These are phyloP conservation scores for Globisporangium uncinulatum DNA, from an alignment of 352 stramenopile genomes.

Conservation along the genomic window DNA sequence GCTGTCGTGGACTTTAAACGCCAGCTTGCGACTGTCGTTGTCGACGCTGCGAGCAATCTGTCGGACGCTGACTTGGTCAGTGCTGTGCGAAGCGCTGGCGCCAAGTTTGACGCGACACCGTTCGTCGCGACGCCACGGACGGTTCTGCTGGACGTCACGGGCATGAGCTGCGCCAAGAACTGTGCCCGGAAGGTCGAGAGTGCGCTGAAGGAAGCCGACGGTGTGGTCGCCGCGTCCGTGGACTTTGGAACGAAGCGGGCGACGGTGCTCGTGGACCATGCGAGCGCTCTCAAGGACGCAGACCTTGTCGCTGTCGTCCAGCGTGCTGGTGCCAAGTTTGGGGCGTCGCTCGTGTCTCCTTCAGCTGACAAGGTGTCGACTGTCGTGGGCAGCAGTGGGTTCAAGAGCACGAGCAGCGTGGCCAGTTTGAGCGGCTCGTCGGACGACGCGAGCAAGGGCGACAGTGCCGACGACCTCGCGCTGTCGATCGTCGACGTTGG, in stretches of 20 bases:
- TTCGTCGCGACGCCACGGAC: constrained; percentile 27
- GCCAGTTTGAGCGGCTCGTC: constrained; percentile 9
- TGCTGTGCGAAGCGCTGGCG: constrained; percentile 33
- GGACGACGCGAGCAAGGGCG: background rate
- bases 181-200: constrained; percentile 69
- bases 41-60: constrained; percentile 42
- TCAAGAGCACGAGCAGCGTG: constrained; percentile 4
- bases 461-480: constrained; percentile 22
- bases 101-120: constrained; percentile 67
- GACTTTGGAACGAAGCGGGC: constrained; percentile 61
- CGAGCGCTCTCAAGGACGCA: constrained; percentile 50
- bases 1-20: constrained; percentile 61
- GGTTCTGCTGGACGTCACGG: constrained; percentile 46
- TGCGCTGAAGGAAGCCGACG: constrained; percentile 42
- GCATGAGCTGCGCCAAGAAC: constrained; percentile 65
- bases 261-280: constrained; percentile 50
- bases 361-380: background rate
- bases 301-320: constrained; percentile 53
- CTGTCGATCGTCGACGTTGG: constrained; percentile 25
- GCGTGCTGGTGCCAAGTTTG: constrained; percentile 37
- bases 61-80: constrained; percentile 53
- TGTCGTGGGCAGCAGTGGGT: background rate
- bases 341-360: background rate
- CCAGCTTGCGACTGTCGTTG: constrained; percentile 55
- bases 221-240: constrained; percentile 64